phyloP scores from a whole-genome alignment of 768 basidiomycete genomes.

The Lactifluus echinatus region DNA sequence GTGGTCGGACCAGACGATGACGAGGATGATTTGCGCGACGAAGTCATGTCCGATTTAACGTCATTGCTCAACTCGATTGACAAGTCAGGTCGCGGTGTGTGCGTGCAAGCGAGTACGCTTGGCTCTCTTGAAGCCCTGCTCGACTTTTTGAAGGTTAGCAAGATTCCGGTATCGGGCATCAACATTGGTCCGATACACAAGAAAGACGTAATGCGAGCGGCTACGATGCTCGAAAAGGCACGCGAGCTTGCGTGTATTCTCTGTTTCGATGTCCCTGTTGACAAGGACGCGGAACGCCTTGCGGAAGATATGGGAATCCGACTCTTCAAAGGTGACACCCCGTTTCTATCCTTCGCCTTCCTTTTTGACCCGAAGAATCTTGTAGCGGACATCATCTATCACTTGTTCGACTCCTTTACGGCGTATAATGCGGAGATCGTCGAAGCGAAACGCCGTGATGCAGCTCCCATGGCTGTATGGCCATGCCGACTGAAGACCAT shows the following conservation, averaged over 20 bases:
- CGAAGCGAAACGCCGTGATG: conserved; percentile 87
- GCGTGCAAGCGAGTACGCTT: conserved; percentile 94
- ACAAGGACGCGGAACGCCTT: conserved; percentile 84
- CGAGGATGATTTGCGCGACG: conserved; percentile 88
- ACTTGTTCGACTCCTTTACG: conserved; percentile 93
- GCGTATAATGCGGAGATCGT: conserved; percentile 87
- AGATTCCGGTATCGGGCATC: conserved; percentile 96
- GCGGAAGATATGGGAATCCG: conserved; percentile 93
- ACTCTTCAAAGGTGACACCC: conserved; percentile 78
- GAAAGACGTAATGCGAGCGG: conserved; percentile 86
- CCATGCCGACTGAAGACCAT: conserved; percentile 90
- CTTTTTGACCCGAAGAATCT: not conserved
- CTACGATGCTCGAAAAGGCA: conserved; percentile 92
- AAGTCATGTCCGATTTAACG: conserved; percentile 94
- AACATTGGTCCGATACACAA: conserved; percentile 97
- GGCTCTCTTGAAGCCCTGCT: conserved; percentile 95
- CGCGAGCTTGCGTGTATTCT: conserved; percentile 93
- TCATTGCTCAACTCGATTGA: conserved; percentile 83
- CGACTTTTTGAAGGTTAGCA: conserved; percentile 89
- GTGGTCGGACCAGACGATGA: conserved; percentile 94
- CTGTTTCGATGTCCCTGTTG: conserved; percentile 92
- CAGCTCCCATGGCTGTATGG: conserved; percentile 94
- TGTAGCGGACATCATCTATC: conserved; percentile 96
- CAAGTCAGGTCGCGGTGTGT: conserved; percentile 93
- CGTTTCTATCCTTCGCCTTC: not conserved